phyloP scores from a whole-genome alignment of 495 filamentous ascomycete genomes.

The Haplographium delicatum region DNA sequence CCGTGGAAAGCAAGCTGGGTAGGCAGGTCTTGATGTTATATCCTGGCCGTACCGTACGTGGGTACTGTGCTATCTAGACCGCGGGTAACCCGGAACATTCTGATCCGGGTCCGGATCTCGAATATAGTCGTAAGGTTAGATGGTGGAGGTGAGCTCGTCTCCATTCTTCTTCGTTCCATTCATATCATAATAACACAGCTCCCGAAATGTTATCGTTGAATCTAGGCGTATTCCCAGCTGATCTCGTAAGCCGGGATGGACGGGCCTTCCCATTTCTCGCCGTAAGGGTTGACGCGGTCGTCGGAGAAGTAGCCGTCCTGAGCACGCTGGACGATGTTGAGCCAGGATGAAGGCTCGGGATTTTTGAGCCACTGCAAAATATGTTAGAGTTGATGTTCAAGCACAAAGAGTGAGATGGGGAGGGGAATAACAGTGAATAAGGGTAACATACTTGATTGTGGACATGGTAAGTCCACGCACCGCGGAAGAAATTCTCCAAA shows the following conservation, averaged over 20 bases:
- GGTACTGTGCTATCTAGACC: not conserved
- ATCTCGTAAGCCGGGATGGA: constrained; percentile 17
- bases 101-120: not conserved
- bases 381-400: no score
- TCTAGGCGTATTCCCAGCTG: constrained; percentile 21
- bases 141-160: no score
- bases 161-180: no score
- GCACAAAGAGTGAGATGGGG: no score
- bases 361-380: constrained; percentile 22
- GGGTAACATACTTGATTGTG: constrained; percentile 50
- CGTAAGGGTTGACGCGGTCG: constrained; percentile 43
- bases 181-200: no score
- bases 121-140: no score
- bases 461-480: constrained; percentile 53
- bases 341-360: constrained; percentile 50
- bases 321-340: constrained; percentile 47
- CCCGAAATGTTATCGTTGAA: no score
- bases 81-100: not conserved
- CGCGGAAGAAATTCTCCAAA: constrained; percentile 50
- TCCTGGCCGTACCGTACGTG: no score
- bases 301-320: constrained; percentile 49
- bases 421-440: not conserved
- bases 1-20: no score
- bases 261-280: constrained; percentile 49
- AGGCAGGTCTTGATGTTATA: no score